A percentile compares a stretch with the other conserved stretches of the same genome.
phyloP scores from a whole-genome alignment of 2,329 filamentous ascomycete species.

The Colletotrichum neosansevieriae region DNA sequence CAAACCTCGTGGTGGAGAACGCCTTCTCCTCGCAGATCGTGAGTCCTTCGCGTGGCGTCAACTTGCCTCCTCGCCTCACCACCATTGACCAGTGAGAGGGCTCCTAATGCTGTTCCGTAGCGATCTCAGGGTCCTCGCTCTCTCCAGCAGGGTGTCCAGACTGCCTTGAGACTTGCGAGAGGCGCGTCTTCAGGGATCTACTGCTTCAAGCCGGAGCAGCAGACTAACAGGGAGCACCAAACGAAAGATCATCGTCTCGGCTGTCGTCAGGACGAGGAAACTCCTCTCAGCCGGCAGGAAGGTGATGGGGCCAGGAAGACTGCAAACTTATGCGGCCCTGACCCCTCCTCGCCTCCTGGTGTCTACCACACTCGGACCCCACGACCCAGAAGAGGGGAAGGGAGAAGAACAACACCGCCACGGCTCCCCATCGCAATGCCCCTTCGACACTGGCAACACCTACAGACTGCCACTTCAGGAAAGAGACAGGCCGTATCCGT shows the following conservation, averaged over 20 bases:
- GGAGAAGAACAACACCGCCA: conserved; percentile 18
- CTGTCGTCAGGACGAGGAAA: background rate
- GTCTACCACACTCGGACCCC: conserved; percentile 6
- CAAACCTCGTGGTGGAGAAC: background rate
- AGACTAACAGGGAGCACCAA: background rate
- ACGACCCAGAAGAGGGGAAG: background rate
- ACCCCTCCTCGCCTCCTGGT: conserved; percentile 6
- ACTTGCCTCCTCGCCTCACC: conserved; percentile 8
- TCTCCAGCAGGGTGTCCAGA: background rate
- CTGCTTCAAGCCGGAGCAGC: background rate
- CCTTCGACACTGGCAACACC: conserved; percentile 25
- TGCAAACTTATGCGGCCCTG: conserved; percentile 19
- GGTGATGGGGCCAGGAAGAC: conserved; percentile 2
- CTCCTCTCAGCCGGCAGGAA: background rate
- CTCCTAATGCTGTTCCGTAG: background rate
- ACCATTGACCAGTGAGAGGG: conserved; percentile 21
- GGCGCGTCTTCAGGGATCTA: background rate
- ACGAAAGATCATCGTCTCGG: conserved; percentile 19
- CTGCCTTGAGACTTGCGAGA: background rate
- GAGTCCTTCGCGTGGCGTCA: background rate
- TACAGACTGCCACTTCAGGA: conserved; percentile 38
- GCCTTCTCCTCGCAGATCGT: conserved; percentile 14
- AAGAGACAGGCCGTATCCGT: conserved; percentile 22
- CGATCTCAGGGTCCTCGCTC: background rate
- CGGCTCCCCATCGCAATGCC: conserved; percentile 2